Base-by-base conservation (phyloP, 108 stramenopile species). In the Stephanodiscus triporus region DNA sequence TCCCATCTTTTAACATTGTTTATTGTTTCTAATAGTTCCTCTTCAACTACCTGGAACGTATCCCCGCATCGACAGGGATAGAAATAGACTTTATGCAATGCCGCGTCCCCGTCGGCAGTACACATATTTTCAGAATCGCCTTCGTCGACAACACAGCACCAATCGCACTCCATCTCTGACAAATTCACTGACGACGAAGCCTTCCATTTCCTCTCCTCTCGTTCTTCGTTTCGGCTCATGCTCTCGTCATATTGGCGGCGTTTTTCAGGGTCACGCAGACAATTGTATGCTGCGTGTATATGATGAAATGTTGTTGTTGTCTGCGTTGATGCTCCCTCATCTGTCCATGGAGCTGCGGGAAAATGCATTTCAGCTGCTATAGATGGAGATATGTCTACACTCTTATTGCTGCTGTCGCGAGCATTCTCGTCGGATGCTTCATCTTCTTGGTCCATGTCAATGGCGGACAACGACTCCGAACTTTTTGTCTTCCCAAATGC, bases 51-150 rank as follows among this genome's bases (percentile, higher is more conserved):
- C 67, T 80, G 64, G 42, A 80, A 80, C 5, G 72, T 73, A 36
- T 91, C 86, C 16, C 88, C 88, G 72, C 90, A 91, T 70, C 90
- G 80, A 83, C 90, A 91, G 23, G 76, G 67, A 72, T 88, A 78
- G 38, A 86, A 80, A 61, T 81, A 75, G 13, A 87, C 80, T 19
- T 51, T 72, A 50, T 89, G 86, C 19, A 79, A 34, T 40, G 26
- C 22, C 16, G 82, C 81, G 27, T 50, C 20, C 0, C 20, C 66
- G 14, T 68, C 60, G 22, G 36, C 22, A 36, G 0, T 9, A 54
- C 53, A 27, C 6, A 6, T 27, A 32, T 32, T 36, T 55, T 43
- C 51, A 27, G 61, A 34, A 42, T 81, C 51, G 17, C 63, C 79
- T 40, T 57, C 75, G 58, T 72, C 43, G 5, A 80, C 62, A 22